A percentile compares a stretch with the other conserved stretches of the same genome.
Evolutionary conservation across 495 filamentous ascomycete genomes (phyloP).

Genomic region (Podospora pseudopauciseta): DNA sequence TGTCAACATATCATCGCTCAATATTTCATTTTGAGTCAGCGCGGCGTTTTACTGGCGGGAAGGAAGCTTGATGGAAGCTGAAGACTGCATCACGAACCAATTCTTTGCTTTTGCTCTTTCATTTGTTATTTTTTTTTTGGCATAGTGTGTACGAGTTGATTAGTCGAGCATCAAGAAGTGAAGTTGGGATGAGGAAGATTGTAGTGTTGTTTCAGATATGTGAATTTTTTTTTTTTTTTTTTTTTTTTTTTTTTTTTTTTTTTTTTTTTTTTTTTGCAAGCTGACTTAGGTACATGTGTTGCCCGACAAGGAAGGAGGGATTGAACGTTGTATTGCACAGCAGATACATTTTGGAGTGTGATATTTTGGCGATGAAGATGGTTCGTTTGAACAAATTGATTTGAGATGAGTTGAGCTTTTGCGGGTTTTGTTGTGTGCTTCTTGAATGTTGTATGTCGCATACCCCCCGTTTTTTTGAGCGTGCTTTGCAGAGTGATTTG

Average conservation of each 20-base stretch:
- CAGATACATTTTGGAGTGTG: neutral
- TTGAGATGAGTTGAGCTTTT: neutral
- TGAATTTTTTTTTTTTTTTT: too few relatives aligned
- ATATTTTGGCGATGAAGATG: neutral
- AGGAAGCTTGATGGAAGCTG: neutral
- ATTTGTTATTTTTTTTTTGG: neutral
- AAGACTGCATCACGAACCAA: conserved; percentile 21
- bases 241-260: neutral
- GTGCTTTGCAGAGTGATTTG: neutral
- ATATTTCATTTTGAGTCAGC: conserved; percentile 15
- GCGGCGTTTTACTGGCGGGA: conserved; percentile 25
- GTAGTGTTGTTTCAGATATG: neutral
- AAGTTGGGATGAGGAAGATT: neutral
- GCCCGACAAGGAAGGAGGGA: neutral
- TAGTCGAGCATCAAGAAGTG: neutral
- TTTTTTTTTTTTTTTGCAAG: neutral
- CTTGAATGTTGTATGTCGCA: neutral
- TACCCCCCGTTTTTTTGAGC: neutral
- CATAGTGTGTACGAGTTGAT: neutral
- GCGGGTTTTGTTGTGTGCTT: neutral
- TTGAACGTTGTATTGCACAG: neutral
- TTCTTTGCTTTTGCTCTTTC: neutral
- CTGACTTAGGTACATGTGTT: neutral
- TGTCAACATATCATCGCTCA: neutral
- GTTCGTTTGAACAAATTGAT: neutral